A percentile compares a stretch with the other conserved stretches of the same genome.
Evolutionary conservation across 1,284 basidiomycete species (phyloP).

Genomic region (Microbotryum saponariae): DNA sequence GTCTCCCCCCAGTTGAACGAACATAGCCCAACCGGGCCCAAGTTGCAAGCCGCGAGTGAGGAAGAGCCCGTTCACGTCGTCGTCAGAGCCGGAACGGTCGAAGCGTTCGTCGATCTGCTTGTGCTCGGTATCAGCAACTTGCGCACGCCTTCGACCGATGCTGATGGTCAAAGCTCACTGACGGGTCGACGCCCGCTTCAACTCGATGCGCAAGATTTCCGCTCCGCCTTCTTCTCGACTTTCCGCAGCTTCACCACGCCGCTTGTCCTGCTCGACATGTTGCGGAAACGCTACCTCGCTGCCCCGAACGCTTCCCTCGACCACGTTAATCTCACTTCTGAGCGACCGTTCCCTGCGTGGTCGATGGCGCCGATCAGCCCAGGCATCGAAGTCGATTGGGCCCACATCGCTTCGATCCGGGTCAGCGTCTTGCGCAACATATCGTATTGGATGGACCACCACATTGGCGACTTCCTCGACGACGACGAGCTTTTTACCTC

Average conservation of each 20-base stretch:
- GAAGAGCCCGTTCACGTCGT: constrained; percentile 13
- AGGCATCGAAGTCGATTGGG: not conserved
- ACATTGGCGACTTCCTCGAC: constrained; percentile 9
- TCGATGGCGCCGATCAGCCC: not conserved
- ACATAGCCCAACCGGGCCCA: not conserved
- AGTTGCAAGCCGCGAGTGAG: constrained; percentile 1
- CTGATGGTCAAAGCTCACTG: constrained; percentile 7
- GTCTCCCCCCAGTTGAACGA: not conserved
- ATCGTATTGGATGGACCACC: constrained; percentile 1
- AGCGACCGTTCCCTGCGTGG: constrained; percentile 13
- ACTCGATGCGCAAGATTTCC: constrained; percentile 4
- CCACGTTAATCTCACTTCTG: constrained; percentile 1
- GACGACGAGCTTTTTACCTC: constrained; percentile 7
- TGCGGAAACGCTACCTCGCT: constrained; percentile 10
- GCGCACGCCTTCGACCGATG: constrained; percentile 10
- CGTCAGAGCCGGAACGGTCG: constrained; percentile 8
- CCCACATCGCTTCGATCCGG: constrained; percentile 1
- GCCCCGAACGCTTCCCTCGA: constrained; percentile 6
- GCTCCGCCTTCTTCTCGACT: constrained; percentile 5
- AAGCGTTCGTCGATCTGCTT: constrained; percentile 7
- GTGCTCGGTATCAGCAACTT: constrained; percentile 8
- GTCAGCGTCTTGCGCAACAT: constrained; percentile 3
- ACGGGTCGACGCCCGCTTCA: constrained; percentile 1
- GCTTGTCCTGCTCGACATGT: constrained; percentile 6
- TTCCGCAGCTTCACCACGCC: constrained; percentile 5